Conservation (phyloP, 2,329 filamentous ascomycete species). For the Apiospora saccharicola region DNA sequence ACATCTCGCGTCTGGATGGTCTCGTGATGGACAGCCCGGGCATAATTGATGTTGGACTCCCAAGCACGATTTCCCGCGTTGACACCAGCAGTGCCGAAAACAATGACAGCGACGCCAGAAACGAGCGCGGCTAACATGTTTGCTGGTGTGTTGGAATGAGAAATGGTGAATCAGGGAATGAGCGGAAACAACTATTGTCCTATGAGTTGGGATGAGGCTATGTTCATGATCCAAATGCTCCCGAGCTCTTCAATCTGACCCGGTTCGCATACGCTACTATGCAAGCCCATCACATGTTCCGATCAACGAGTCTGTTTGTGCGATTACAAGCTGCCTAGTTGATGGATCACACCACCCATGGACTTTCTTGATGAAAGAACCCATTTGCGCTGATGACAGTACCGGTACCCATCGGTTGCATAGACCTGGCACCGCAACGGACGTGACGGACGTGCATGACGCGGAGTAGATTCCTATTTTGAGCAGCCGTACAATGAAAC, state of each 20-base stretch:
- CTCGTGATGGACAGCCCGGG: constrained; percentile 12
- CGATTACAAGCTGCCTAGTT: too few species aligned
- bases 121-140: background rate
- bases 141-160: background rate
- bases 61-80: constrained; percentile 26
- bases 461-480: too few species aligned
- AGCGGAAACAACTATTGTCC: background rate
- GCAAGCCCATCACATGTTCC: too few species aligned
- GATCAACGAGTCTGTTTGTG: too few species aligned
- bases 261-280: too few species aligned
- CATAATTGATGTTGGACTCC: constrained; percentile 24
- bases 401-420: background rate
- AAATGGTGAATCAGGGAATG: background rate
- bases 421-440: too few species aligned
- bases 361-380: too few species aligned
- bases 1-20: background rate
- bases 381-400: background rate
- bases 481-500: too few species aligned
- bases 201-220: background rate
- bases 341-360: too few species aligned
- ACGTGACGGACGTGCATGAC: too few species aligned
- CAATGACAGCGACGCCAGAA: constrained; percentile 6
- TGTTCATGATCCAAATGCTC: constrained; percentile 4
- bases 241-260: too few species aligned
- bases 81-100: background rate